Evolutionary conservation across 495 filamentous ascomycete genomes (phyloP).

Genomic region (Penicillium steckii): DNA sequence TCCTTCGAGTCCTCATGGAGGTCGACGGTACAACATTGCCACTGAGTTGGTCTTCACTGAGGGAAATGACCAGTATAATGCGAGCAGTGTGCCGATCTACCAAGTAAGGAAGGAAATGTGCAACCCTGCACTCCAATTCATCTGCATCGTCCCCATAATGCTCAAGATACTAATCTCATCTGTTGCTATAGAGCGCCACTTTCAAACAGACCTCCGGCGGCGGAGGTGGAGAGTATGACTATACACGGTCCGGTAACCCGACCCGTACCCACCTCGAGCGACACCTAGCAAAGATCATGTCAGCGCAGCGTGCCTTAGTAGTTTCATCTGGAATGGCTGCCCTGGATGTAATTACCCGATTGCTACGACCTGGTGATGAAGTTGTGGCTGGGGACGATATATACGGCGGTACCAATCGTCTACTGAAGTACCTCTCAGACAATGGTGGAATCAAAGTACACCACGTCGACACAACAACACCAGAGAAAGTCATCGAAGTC

Average conservation of each 20-base stretch:
- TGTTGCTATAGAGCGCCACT: conserved; percentile 69
- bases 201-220: conserved; percentile 89
- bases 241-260: conserved; percentile 94
- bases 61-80: conserved; percentile 90
- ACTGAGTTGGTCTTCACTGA: conserved; percentile 97
- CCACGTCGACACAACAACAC: conserved; percentile 88
- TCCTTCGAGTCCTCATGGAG: conserved; percentile 83
- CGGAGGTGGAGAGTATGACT: conserved; percentile 88
- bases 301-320: conserved; percentile 82
- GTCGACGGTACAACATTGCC: conserved; percentile 84
- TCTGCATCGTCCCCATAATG: not conserved
- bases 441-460: conserved; percentile 89
- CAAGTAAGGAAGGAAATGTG: conserved; percentile 49
- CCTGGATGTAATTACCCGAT: conserved; percentile 92
- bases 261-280: conserved; percentile 95
- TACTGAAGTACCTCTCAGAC: conserved; percentile 86
- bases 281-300: conserved; percentile 98
- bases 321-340: conserved; percentile 97
- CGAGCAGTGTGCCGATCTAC: conserved; percentile 94
- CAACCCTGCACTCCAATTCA: not conserved
- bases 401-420: conserved; percentile 92
- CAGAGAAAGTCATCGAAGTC: conserved; percentile 63
- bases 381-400: conserved; percentile 96
- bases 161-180: conserved; percentile 3
- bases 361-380: conserved; percentile 91